Evolutionary conservation across 2,329 filamentous ascomycete species (phyloP).

Genomic region (Geosmithia putterillii): DNA sequence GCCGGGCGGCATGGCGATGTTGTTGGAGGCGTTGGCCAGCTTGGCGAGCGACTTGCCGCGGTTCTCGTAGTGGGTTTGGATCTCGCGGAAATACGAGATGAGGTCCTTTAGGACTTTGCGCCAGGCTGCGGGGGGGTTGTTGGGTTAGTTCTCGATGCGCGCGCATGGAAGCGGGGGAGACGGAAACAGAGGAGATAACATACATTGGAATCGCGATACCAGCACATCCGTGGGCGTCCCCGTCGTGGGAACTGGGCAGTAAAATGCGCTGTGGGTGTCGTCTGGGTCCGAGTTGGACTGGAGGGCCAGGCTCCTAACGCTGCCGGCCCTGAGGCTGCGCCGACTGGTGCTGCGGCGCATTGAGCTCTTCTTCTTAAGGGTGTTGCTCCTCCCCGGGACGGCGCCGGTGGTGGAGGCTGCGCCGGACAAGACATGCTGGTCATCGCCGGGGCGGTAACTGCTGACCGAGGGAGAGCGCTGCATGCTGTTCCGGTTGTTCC

Average conservation of each 20-base stretch:
- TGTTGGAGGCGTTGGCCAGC: slow-evolving; percentile 74
- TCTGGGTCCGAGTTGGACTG: slow-evolving; percentile 49
- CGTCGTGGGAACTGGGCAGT: slow-evolving; percentile 76
- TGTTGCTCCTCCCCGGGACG: slow-evolving; percentile 45
- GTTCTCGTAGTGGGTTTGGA: slow-evolving; percentile 79
- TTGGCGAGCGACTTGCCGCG: slow-evolving; percentile 73
- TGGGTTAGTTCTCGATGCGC: neutral
- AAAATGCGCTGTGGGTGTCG: slow-evolving; percentile 73
- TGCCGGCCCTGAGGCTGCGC: slow-evolving; percentile 72
- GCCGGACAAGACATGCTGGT: slow-evolving; percentile 10
- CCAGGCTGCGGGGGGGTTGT: slow-evolving; percentile 58
- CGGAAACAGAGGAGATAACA: neutral
- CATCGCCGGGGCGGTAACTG: slow-evolving; percentile 37
- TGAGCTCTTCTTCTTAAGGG: slow-evolving; percentile 80
- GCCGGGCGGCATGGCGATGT: slow-evolving; percentile 58
- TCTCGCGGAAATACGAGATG: slow-evolving; percentile 85
- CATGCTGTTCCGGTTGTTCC: slow-evolving; percentile 22
- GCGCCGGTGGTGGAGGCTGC: slow-evolving; percentile 8
- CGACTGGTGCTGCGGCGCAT: slow-evolving; percentile 71
- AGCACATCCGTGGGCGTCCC: slow-evolving; percentile 82
- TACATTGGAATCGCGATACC: slow-evolving; percentile 80
- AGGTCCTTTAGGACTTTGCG: slow-evolving; percentile 90
- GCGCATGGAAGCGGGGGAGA: neutral
- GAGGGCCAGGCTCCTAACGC: slow-evolving; percentile 67
- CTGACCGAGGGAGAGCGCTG: slow-evolving; percentile 51